Evolutionary conservation across 768 basidiomycete species (phyloP), one percentile per base, ranked within the genome.

Genomic region (Leccinum olivaceopallidum): DNA sequence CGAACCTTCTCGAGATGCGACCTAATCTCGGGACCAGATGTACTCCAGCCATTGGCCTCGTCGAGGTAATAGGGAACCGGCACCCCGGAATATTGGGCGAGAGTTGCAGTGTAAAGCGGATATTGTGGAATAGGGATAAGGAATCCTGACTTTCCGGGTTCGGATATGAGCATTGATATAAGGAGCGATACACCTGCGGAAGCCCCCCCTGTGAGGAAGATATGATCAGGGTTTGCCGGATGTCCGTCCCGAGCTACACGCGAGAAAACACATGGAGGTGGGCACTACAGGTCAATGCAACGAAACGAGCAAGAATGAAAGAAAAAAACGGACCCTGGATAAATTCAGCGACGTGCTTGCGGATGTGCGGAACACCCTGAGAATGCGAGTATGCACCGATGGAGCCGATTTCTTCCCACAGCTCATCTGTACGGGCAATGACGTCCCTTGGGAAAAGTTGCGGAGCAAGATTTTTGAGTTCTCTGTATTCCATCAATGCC

Each of bases 41-140:
- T 93, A 7, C 89, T 84, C 96, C 96, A 99, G 52, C 76, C 90
- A 2, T 84, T 77, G 2, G 83, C 69, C 74, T 97, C 95, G 65
- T 94, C 86, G 20, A 98, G 89, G 75, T 91, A 85, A 76, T 98
- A 99, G 0, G 94, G 92, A 47, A 98, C 78, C 0, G 92, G 79
- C 6, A 82, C 78, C n/a, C 95, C 95, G 50, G 81, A 81, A 72
- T 84, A 85, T 68, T 94, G 89, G 2, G 96, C 92, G 54, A 99
- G 86, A 1, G 95, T 87, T 34, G 96, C 96, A 39, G 95, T 98
- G 76, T 99, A 99, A 12, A 99, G 82, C 2, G 96, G 96, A 73
- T 99, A 98, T 77, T 99, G 96, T 2, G 96, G 96, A 63, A 99
- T 98, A 34, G 96, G 96, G 69, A 98, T 97, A 56, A 96, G 84